Conservation (phyloP, 2,329 filamentous ascomycete genomes). For the Mycocentrospora acerina region DNA sequence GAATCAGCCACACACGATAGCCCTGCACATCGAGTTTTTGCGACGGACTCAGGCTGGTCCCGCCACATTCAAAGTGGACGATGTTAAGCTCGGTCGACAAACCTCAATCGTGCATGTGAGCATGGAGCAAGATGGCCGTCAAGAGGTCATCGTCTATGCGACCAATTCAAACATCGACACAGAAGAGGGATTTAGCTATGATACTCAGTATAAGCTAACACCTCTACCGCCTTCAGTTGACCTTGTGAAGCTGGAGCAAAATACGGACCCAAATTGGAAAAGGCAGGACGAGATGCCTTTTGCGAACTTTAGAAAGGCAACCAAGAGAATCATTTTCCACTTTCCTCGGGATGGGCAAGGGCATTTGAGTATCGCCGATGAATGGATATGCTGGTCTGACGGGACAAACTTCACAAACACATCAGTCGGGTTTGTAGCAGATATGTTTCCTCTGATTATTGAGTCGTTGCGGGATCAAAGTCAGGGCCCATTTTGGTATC, state of each 20-base stretch:
- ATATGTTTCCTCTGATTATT: constrained; percentile 68
- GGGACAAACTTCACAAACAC: constrained; percentile 65
- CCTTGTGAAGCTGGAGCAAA: constrained; percentile 44
- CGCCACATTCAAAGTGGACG: constrained; percentile 59
- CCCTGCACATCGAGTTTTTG: constrained; percentile 66
- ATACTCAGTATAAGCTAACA: constrained; percentile 56
- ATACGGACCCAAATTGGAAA: constrained; percentile 53
- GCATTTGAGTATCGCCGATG: constrained; percentile 53
- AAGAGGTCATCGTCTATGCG: constrained; percentile 65
- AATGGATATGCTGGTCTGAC: constrained; percentile 66
- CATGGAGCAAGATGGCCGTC: constrained; percentile 57
- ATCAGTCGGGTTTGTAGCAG: constrained; percentile 64
- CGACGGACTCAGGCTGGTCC: constrained; percentile 62
- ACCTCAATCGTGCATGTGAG: constrained; percentile 65
- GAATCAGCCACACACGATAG: constrained; percentile 64
- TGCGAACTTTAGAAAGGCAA: constrained; percentile 51
- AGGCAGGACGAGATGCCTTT: constrained; percentile 48
- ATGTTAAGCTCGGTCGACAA: constrained; percentile 65
- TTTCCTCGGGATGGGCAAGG: constrained; percentile 52
- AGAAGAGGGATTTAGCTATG: constrained; percentile 60
- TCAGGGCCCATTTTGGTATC: constrained; percentile 65
- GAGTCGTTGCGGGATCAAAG: constrained; percentile 48
- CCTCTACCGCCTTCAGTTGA: constrained; percentile 49
- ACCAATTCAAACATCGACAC: constrained; percentile 63
- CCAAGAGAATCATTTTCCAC: constrained; percentile 54